phyloP scores from a whole-genome alignment of 139 green algal species.

The Auxenochlorella pyrenoidosa region DNA sequence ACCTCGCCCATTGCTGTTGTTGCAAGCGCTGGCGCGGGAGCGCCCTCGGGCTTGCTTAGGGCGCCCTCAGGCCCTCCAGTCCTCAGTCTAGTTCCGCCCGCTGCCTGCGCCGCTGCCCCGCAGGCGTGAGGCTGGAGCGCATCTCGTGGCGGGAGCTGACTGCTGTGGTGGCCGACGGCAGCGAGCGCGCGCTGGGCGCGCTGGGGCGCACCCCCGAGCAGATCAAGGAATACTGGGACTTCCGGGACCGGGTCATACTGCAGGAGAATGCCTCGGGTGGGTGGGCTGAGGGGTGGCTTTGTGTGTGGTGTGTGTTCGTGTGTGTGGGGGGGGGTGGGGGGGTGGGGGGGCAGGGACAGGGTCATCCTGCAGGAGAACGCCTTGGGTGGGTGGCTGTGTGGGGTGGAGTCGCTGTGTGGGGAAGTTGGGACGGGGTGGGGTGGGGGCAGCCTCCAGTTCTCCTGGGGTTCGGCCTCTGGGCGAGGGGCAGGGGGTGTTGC shows the following conservation, averaged over 20 bases:
- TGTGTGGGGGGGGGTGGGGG: not conserved
- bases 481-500: no score
- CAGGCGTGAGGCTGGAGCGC: conserved; percentile 15
- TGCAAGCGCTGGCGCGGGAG: no score
- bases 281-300: no score
- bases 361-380: not conserved
- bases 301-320: not conserved
- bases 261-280: conserved; percentile 17
- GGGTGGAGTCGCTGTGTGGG: no score
- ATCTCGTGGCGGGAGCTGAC: conserved; percentile 1
- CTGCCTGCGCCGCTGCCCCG: no score
- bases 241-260: not conserved
- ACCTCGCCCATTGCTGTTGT: no score
- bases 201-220: not conserved
- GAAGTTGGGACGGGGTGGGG: no score
- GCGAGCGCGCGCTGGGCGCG: conserved; percentile 14
- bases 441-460: no score
- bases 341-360: not conserved
- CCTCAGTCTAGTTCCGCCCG: no score
- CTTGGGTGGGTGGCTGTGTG: not conserved
- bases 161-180: not conserved
- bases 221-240: conserved; percentile 5
- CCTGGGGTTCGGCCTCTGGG: no score
- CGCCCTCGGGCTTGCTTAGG: no score
- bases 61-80: no score